Evolutionary conservation across 192 early-diverging fungal species (phyloP).

Genomic region (Entomortierella lignicola): DNA sequence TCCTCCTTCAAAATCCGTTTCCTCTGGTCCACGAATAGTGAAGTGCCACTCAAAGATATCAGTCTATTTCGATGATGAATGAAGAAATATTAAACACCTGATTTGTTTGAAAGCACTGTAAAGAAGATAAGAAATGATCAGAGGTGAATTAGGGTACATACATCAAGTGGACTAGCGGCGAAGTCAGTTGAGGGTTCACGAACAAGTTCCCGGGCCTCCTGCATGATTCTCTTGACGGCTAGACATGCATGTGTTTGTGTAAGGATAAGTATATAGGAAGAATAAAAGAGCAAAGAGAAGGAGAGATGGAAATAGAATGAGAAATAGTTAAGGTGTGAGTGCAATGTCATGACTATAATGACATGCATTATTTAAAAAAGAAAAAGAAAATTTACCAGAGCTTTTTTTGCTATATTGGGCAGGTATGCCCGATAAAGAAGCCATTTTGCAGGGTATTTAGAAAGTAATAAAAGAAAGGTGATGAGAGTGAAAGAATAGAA

Average conservation of each 20-base stretch:
- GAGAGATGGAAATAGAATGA: not conserved
- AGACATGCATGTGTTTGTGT: not conserved
- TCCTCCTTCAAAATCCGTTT: constrained; percentile 88
- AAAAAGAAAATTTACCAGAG: constrained; percentile 19
- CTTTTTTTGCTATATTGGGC: constrained; percentile 50
- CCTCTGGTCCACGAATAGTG: constrained; percentile 88
- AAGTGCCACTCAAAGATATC: constrained; percentile 99
- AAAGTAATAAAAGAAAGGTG: no score
- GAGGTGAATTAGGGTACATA: constrained; percentile 17
- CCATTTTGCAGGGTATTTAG: constrained; percentile 36
- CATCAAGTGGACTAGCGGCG: constrained; percentile 77
- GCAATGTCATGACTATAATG: not conserved
- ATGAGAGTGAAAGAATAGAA: no score
- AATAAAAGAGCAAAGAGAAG: not conserved
- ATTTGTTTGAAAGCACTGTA: not conserved
- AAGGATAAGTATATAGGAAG: not conserved
- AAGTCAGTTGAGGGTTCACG: constrained; percentile 78
- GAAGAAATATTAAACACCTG: not conserved
- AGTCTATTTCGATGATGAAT: constrained; percentile 57
- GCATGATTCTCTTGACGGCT: constrained; percentile 87
- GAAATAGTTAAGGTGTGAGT: not conserved
- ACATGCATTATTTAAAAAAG: not conserved
- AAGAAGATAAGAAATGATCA: not conserved
- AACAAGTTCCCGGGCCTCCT: constrained; percentile 79
- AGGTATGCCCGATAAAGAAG: constrained; percentile 32